These are phyloP conservation scores for Antitrichia curtipendula DNA, from an alignment of 225 moss, liverwort and hornwort species.

Conservation along the genomic window DNA sequence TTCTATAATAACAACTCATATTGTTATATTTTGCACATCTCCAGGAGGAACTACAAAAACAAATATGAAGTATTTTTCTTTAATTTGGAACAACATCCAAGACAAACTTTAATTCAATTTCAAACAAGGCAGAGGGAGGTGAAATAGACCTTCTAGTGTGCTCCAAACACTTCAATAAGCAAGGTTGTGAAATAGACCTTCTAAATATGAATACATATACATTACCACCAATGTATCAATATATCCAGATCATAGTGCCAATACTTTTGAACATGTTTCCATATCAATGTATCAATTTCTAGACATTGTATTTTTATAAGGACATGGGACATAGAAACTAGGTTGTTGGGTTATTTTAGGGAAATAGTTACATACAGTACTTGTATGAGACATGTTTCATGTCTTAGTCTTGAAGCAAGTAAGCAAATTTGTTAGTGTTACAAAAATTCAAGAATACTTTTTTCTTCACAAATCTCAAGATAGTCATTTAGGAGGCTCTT, in stretches of 20 bases:
- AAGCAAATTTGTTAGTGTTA: background rate
- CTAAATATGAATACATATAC: background rate
- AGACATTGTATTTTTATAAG: background rate
- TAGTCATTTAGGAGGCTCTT: background rate
- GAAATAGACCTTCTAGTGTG: background rate
- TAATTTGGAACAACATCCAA: background rate
- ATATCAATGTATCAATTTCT: background rate
- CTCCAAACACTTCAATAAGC: background rate
- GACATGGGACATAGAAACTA: background rate
- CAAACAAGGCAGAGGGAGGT: too few relatives aligned
- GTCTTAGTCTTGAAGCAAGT: background rate
- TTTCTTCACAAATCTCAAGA: background rate
- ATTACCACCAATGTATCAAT: background rate
- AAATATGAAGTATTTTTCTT: background rate
- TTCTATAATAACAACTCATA: background rate
- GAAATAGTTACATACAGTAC: fast-evolving
- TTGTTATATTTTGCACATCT: background rate
- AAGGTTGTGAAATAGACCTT: background rate
- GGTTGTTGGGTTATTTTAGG: fast-evolving
- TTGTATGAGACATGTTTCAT: background rate
- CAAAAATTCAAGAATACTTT: background rate
- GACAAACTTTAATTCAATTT: background rate
- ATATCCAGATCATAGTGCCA: background rate
- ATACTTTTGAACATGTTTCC: fast-evolving
- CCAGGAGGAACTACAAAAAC: background rate